phyloP scores from a whole-genome alignment of 768 basidiomycete species.

The Saitozyma sp. region DNA sequence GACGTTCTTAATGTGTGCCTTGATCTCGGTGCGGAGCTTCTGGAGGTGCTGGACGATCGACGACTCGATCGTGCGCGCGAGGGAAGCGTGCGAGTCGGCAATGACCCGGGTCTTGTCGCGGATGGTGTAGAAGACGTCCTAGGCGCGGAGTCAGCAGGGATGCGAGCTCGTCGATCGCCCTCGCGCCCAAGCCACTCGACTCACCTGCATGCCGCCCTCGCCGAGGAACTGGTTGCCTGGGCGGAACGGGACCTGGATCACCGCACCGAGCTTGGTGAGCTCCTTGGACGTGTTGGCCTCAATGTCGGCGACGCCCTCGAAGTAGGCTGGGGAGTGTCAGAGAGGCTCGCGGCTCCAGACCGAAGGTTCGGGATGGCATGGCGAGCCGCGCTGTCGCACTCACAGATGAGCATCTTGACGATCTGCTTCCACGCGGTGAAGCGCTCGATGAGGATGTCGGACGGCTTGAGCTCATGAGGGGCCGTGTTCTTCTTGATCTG shows the following conservation, averaged over 20 bases:
- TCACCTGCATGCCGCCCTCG: constrained; percentile 83
- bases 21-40: constrained; percentile 91
- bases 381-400: constrained; percentile 14
- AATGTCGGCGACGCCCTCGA: constrained; percentile 76
- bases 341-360: neutral
- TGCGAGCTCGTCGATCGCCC: neutral
- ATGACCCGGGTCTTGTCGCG: constrained; percentile 90
- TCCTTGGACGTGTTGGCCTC: constrained; percentile 93
- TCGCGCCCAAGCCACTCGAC: neutral
- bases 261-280: constrained; percentile 85
- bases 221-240: constrained; percentile 96
- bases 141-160: neutral
- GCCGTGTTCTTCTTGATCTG: constrained; percentile 89
- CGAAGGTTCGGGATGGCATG: neutral
- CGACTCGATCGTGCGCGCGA: constrained; percentile 92
- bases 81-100: constrained; percentile 93
- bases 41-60: constrained; percentile 97
- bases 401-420: constrained; percentile 81
- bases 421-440: constrained; percentile 80
- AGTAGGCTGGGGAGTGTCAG: constrained; percentile 62
- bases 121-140: constrained; percentile 90
- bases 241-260: constrained; percentile 95
- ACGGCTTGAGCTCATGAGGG: constrained; percentile 83
- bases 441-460: constrained; percentile 92
- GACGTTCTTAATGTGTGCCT: constrained; percentile 94